Conservation (phyloP, 1,284 basidiomycete genomes). For the Cutaneotrichosporon dermatis region DNA sequence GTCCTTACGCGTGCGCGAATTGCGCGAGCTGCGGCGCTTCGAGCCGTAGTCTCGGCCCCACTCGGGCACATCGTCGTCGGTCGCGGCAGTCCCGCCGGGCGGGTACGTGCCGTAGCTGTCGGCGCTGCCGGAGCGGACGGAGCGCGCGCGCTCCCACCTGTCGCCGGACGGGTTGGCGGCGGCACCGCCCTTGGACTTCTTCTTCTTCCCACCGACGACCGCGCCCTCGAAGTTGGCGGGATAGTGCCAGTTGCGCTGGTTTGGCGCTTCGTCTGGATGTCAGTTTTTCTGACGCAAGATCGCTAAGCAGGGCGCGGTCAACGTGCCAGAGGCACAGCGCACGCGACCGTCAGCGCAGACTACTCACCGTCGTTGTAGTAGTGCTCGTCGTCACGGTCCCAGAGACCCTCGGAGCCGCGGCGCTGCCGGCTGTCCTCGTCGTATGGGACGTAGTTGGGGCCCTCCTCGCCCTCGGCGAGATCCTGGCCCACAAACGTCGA, state of each 20-base stretch:
- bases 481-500: constrained; percentile 67
- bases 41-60: constrained; percentile 50
- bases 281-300: neutral
- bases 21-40: constrained; percentile 26
- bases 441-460: constrained; percentile 43
- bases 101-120: constrained; percentile 30
- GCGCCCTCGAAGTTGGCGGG: constrained; percentile 51
- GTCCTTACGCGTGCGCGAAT: constrained; percentile 19
- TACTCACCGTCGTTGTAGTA: constrained; percentile 38
- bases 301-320: too few relatives aligned
- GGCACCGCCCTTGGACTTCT: constrained; percentile 1
- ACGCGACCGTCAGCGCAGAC: too few relatives aligned
- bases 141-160: constrained; percentile 37
- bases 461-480: constrained; percentile 70
- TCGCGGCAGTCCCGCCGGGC: constrained; percentile 24
- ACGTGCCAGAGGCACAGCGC: too few relatives aligned
- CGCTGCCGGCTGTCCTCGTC: constrained; percentile 22
- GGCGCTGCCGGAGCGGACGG: constrained; percentile 15
- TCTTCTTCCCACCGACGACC: constrained; percentile 27
- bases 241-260: constrained; percentile 49
- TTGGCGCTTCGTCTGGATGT: constrained; percentile 42
- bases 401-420: constrained; percentile 35
- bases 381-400: constrained; percentile 44
- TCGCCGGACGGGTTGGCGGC: constrained; percentile 21
- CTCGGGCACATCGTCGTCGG: constrained; percentile 49